Evolutionary conservation across 2,329 filamentous ascomycete species (phyloP).

Genomic region (Alternaria brassicicola): DNA sequence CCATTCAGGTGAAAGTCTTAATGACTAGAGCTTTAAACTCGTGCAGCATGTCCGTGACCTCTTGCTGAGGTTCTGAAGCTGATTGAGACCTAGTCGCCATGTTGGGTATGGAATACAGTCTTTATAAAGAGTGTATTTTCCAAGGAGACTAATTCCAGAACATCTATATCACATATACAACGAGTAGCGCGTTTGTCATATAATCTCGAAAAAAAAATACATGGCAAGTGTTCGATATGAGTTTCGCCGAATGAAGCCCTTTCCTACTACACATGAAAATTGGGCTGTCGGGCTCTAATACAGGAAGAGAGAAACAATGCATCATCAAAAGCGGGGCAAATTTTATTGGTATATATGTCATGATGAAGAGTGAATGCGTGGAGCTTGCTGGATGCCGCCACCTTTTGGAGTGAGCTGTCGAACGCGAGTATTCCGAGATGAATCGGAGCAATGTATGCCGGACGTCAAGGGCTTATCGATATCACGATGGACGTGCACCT

Average conservation of each 20-base stretch:
- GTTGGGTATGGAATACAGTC: not conserved
- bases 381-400: not conserved
- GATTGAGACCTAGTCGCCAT: conserved; percentile 4
- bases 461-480: not conserved
- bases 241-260: not conserved
- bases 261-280: not conserved
- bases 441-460: not conserved
- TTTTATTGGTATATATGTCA: not conserved
- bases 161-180: not conserved
- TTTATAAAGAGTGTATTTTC: not conserved
- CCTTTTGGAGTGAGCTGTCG: not conserved
- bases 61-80: not conserved
- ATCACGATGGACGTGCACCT: not conserved
- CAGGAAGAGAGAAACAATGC: not conserved
- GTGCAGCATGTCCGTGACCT: not conserved
- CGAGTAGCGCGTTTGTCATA: not conserved
- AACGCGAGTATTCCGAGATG: not conserved
- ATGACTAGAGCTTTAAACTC: no score
- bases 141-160: not conserved
- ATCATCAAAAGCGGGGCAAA: conserved; percentile 2
- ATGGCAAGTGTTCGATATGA: not conserved
- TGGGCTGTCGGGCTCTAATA: not conserved
- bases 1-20: no score
- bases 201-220: not conserved
- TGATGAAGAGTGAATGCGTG: not conserved